phyloP scores from a whole-genome alignment of 2,329 filamentous ascomycete genomes.

The Chaetothyriales sp. region DNA sequence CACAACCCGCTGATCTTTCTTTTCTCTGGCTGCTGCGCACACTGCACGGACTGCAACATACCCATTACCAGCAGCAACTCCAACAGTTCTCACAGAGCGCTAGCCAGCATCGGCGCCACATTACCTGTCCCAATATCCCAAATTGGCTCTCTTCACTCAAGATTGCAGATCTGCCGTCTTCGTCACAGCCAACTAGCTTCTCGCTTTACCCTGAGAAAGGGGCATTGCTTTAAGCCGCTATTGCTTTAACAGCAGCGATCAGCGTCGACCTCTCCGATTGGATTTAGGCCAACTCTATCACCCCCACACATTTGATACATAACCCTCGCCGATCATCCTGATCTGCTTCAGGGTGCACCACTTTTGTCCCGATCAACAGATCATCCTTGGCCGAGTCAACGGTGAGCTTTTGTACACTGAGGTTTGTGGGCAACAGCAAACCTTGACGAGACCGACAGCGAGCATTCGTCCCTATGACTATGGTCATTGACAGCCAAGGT shows the following conservation, averaged over 20 bases:
- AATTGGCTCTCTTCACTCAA: not conserved
- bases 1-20: not conserved
- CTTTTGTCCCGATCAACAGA: not conserved
- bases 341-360: not conserved
- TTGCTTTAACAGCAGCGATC: conserved; percentile 13
- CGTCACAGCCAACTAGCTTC: conserved; percentile 1
- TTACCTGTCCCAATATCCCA: not conserved
- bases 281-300: conserved; percentile 6
- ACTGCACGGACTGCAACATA: too few relatives aligned
- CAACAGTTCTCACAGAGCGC: not conserved
- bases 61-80: not conserved
- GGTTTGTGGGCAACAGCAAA: not conserved
- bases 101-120: not conserved
- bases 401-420: not conserved
- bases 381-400: not conserved
- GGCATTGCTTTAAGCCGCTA: conserved; percentile 11
- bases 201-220: conserved; percentile 12
- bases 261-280: conserved; percentile 9
- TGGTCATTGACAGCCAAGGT: conserved; percentile 85
- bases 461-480: conserved; percentile 53
- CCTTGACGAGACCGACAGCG: not conserved
- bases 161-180: conserved; percentile 10
- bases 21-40: not conserved
- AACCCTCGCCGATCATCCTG: conserved; percentile 15
- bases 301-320: conserved; percentile 15